phyloP scores from a whole-genome alignment of 2,329 filamentous ascomycete genomes.

The Chaetomium olivaceum region DNA sequence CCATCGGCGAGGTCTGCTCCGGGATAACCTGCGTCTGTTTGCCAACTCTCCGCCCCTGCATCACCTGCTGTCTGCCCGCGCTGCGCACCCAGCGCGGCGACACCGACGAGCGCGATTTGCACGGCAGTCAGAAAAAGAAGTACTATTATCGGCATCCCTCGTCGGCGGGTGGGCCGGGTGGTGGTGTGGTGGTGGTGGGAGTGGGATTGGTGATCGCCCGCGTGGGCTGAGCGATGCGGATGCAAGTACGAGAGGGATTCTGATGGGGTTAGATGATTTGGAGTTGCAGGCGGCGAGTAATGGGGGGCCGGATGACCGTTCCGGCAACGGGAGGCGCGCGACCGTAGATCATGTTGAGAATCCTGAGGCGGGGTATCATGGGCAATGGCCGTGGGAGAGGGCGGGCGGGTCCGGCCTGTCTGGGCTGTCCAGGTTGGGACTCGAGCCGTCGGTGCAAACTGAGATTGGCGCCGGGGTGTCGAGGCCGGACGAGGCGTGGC shows the following conservation, averaged over 20 bases:
- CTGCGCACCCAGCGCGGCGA: constrained; percentile 18
- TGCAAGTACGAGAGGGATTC: neutral
- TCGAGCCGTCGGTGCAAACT: neutral
- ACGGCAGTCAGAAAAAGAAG: no score
- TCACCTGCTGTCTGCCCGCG: constrained; percentile 23
- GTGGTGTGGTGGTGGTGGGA: no score
- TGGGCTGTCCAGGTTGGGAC: neutral
- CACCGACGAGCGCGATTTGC: no score
- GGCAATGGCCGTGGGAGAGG: neutral
- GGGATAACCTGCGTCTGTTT: constrained; percentile 42
- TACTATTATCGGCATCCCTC: neutral
- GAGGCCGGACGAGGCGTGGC: neutral
- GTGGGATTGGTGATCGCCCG: no score
- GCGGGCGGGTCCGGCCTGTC: neutral
- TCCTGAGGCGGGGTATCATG: no score
- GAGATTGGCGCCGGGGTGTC: neutral
- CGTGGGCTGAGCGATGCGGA: neutral
- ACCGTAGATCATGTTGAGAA: neutral
- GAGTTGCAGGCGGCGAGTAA: neutral
- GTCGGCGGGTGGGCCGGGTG: no score
- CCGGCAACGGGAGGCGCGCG: neutral
- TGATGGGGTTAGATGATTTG: neutral
- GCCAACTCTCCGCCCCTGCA: constrained; percentile 38
- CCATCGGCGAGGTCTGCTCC: constrained; percentile 40
- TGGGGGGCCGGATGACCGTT: neutral